Evolutionary conservation across 2,329 filamentous ascomycete genomes (phyloP), one percentile per base, ranked within the genome.

Genomic region (Exutisphaerella laricina): DNA sequence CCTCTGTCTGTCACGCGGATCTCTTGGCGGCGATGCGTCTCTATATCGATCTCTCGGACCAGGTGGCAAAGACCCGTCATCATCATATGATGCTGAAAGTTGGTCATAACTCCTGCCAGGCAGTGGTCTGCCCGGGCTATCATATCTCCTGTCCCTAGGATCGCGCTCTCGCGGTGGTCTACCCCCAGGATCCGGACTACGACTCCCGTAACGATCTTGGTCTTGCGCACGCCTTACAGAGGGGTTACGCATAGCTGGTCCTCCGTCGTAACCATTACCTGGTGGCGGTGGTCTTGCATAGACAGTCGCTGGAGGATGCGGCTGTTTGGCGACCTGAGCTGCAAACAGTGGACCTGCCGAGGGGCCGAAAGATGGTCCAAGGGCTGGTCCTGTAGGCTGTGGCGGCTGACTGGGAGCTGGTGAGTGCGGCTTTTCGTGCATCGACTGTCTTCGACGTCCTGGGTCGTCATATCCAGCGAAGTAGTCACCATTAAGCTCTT

Each of bases 291-390:
- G 31, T n/a, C n/a, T n/a, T 45, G 47, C 13, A 42, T 45, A 21
- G 31, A 23, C 30, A 38, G 41, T 34, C 39, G 49, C 29, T 1
- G 39, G 39, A 16, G 44, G 41, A 16, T 38, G 39, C 18, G 50
- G 50, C 22, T 54, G 48, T 14, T 48, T 45, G 1, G 51, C 49
- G 6, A 54, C 48, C 2, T 48, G 48, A 2, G 51, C 41, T 23
- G 71, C 71, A 46, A 73, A 73, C 3, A 72, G 53, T 3, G 70
- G 71, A 1, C 63, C 59, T 31, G 66, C 66, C 2, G 66, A 70
- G 2, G 71, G 71, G 4, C 60, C 66, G 49, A 71, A 74, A 1
- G 63, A 57, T 17, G 48, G 51, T 2, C 59, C 56, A 16, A 56
- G 29, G 10, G 33, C 33, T 35, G 33, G 33, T 12, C 18, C 53